Evolutionary conservation across 2,329 filamentous ascomycete species (phyloP).

Genomic region (Pseudocercospora musae): DNA sequence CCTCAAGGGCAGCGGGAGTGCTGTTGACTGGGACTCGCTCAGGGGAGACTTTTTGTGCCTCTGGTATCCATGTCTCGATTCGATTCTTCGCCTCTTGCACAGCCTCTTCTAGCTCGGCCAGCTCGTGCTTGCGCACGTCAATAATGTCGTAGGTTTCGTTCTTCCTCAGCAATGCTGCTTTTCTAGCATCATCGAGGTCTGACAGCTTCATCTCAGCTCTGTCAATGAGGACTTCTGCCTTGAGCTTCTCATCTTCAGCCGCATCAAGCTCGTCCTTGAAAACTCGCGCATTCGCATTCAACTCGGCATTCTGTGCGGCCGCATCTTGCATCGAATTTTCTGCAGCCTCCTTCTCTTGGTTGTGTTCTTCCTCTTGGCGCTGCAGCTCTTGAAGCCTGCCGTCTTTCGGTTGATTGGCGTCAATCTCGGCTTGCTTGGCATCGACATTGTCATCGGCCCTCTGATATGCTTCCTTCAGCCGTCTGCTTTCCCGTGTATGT

Average conservation of each 20-base stretch:
- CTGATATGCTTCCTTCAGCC: constrained; percentile 57
- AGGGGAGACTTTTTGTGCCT: neutral
- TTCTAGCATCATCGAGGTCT: constrained; percentile 34
- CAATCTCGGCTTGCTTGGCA: constrained; percentile 64
- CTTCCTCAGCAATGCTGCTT: constrained; percentile 40
- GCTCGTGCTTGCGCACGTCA: no score
- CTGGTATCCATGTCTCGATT: constrained; percentile 26
- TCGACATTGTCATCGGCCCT: constrained; percentile 60
- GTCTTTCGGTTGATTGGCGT: constrained; percentile 59
- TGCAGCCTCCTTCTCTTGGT: constrained; percentile 45
- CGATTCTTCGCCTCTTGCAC: no score
- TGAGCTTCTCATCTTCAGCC: constrained; percentile 29
- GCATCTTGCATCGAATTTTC: constrained; percentile 50
- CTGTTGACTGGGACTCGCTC: constrained; percentile 16
- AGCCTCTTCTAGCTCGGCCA: no score
- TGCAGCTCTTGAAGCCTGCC: constrained; percentile 48
- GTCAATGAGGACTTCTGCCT: constrained; percentile 22
- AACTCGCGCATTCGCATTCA: constrained; percentile 37
- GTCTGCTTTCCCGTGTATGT: constrained; percentile 47
- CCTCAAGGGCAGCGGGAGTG: constrained; percentile 32
- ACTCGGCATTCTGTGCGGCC: constrained; percentile 42
- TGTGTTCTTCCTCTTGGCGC: constrained; percentile 54
- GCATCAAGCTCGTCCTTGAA: constrained; percentile 35
- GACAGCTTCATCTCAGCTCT: constrained; percentile 35
- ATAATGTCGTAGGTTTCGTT: constrained; percentile 41